These are phyloP conservation scores for Podaxis sp. DNA, from an alignment of 768 basidiomycete species.

Conservation along the genomic window DNA sequence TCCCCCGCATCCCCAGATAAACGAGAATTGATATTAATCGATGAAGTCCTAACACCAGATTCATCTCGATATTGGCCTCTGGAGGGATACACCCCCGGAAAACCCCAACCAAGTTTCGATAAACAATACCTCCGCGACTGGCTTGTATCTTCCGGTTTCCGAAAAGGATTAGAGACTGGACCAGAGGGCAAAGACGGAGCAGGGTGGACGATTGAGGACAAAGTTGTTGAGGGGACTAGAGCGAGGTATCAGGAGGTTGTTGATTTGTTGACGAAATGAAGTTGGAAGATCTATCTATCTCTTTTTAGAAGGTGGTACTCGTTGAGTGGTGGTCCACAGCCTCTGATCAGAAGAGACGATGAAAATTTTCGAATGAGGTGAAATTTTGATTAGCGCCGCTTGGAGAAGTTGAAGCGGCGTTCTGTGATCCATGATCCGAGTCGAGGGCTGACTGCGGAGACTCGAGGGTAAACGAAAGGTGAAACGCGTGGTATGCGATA, in stretches of 20 bases:
- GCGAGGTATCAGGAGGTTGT: slow-evolving; percentile 78
- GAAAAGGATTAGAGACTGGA: slow-evolving; percentile 75
- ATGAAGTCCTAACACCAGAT: slow-evolving; percentile 96
- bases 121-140: slow-evolving; percentile 96
- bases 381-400: neutral
- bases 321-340: neutral
- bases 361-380: neutral
- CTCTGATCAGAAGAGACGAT: neutral
- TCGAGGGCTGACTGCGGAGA: neutral
- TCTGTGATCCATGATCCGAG: neutral
- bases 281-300: neutral
- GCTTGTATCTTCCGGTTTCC: slow-evolving; percentile 70
- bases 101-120: slow-evolving; percentile 86
- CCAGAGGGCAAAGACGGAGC: slow-evolving; percentile 58
- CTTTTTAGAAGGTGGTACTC: neutral
- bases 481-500: neutral
- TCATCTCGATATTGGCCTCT: slow-evolving; percentile 97
- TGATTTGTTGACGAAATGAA: slow-evolving; percentile 40
- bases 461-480: neutral
- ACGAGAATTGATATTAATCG: slow-evolving; percentile 76
- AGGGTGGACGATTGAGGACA: slow-evolving; percentile 76
- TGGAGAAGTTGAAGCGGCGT: neutral
- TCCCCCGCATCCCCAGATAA: slow-evolving; percentile 16
- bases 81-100: slow-evolving; percentile 65
- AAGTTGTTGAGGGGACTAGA: slow-evolving; percentile 73